A percentile compares a stretch with the other conserved stretches of the same genome.
Conservation (phyloP, 495 filamentous ascomycete species). For the Evansstolkia leycettana region DNA sequence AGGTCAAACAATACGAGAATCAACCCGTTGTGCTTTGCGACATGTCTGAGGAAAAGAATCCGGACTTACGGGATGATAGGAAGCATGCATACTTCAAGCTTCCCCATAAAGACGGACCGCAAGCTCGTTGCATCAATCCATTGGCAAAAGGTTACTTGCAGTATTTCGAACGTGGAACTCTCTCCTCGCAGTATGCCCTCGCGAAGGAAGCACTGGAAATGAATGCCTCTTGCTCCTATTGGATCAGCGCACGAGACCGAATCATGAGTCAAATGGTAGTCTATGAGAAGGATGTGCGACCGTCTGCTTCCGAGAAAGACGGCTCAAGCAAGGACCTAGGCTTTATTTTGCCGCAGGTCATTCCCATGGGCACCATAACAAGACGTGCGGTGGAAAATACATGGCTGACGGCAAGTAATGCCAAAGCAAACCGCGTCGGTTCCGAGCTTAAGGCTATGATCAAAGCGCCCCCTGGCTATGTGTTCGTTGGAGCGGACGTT, state of each 20-base stretch:
- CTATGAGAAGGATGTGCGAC: slow-evolving; percentile 52
- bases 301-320: slow-evolving; percentile 5
- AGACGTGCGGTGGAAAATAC: slow-evolving; percentile 93
- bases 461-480: slow-evolving; percentile 78
- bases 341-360: slow-evolving; percentile 94
- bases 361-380: slow-evolving; percentile 99
- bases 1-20: slow-evolving; percentile 51
- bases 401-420: slow-evolving; percentile 96
- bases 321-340: slow-evolving; percentile 36
- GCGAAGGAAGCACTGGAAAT: slow-evolving; percentile 92
- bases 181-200: slow-evolving; percentile 77
- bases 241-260: slow-evolving; percentile 88
- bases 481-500: slow-evolving; percentile 93
- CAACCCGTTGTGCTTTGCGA: slow-evolving; percentile 63
- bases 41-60: slow-evolving; percentile 60
- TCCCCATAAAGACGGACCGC: slow-evolving; percentile 88
- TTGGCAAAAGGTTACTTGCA: slow-evolving; percentile 80
- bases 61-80: slow-evolving; percentile 50
- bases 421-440: slow-evolving; percentile 87
- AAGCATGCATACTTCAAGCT: slow-evolving; percentile 75
- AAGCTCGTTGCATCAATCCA: slow-evolving; percentile 70
- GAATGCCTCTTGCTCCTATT: slow-evolving; percentile 98
- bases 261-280: slow-evolving; percentile 92
- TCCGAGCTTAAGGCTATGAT: slow-evolving; percentile 98
- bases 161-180: slow-evolving; percentile 81